phyloP scores from a whole-genome alignment of 352 stramenopile genomes.

The Aphanomyces astaci region DNA sequence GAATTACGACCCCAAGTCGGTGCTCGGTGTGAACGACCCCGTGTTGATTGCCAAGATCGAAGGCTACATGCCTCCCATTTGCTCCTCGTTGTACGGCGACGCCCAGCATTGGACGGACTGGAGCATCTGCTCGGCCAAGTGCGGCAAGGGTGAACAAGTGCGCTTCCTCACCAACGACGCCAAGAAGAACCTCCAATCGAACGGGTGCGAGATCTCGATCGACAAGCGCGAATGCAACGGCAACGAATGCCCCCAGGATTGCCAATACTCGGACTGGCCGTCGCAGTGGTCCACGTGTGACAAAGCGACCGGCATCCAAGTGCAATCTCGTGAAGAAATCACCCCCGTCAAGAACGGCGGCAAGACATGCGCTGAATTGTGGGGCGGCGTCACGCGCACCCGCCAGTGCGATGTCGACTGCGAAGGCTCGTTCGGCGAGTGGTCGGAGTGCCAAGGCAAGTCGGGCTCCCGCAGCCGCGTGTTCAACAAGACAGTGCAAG shows the following conservation, averaged over 20 bases:
- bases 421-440: background rate
- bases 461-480: background rate
- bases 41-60: slow-evolving; percentile 11
- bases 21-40: background rate
- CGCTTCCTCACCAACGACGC: slow-evolving; percentile 1
- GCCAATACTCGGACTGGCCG: slow-evolving; percentile 4
- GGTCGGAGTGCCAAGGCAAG: slow-evolving; percentile 3
- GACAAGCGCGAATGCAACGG: background rate
- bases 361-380: slow-evolving; percentile 1
- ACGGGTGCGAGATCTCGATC: slow-evolving; percentile 3
- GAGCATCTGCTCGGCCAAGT: slow-evolving; percentile 12
- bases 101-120: background rate
- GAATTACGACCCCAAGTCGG: background rate
- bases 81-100: slow-evolving; percentile 1
- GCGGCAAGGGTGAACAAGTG: slow-evolving; percentile 1
- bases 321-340: background rate
- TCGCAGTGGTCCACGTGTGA: background rate
- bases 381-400: background rate
- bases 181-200: slow-evolving; percentile 1
- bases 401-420: slow-evolving; percentile 7
- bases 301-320: background rate
- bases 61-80: slow-evolving; percentile 15
- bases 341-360: slow-evolving; percentile 1
- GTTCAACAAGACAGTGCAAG: background rate
- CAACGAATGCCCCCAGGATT: slow-evolving; percentile 3